Evolutionary conservation across 305 asterid species (phyloP).

Genomic region (Monarda citriodora): DNA sequence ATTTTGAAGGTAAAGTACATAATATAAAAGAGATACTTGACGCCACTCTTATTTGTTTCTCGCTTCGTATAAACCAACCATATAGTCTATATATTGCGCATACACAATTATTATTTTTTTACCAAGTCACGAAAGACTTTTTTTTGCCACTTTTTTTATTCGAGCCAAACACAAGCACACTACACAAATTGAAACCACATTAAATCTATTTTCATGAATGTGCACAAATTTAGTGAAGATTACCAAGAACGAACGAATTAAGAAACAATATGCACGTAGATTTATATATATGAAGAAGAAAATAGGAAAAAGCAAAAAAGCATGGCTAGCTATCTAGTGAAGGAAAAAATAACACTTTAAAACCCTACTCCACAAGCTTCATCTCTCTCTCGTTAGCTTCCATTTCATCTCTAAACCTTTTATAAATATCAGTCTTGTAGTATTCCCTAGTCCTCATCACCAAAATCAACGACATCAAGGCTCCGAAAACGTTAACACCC

Average conservation of each 20-base stretch:
- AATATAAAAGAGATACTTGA: too few species aligned
- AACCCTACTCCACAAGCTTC: background rate
- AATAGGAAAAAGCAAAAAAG: background rate
- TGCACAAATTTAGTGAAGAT: too few species aligned
- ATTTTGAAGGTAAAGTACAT: too few species aligned
- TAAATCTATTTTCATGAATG: too few species aligned
- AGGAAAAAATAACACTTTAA: background rate
- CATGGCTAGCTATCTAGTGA: too few species aligned
- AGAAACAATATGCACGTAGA: background rate
- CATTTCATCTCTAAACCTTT: conserved; percentile 57
- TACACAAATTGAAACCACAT: background rate
- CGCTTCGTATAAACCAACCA: too few species aligned
- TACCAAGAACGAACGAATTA: background rate
- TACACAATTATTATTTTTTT: too few species aligned
- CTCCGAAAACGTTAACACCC: conserved; percentile 46
- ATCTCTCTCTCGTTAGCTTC: conserved; percentile 13
- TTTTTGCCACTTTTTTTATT: too few species aligned
- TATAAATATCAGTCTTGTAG: conserved; percentile 65
- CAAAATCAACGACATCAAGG: conserved; percentile 47
- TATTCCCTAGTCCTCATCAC: conserved; percentile 61
- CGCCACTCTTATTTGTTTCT: too few species aligned
- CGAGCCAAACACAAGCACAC: too few species aligned
- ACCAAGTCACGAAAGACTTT: too few species aligned
- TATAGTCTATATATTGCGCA: too few species aligned
- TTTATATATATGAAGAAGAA: background rate